phyloP scores from a whole-genome alignment of 495 filamentous ascomycete species.

The Achaetomiella virescens region DNA sequence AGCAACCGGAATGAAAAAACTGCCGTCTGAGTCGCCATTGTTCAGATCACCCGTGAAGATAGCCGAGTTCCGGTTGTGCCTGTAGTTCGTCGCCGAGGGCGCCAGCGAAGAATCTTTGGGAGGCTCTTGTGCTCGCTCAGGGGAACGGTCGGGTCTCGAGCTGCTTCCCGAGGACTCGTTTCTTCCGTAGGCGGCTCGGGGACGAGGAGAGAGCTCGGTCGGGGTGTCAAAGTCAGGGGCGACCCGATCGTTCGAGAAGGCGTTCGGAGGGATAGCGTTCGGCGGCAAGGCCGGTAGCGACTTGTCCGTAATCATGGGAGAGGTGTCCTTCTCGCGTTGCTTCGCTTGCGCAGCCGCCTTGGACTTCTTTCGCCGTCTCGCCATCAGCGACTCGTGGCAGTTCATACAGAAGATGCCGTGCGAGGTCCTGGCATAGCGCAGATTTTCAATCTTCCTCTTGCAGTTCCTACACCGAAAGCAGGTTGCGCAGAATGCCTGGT shows the following conservation, averaged over 20 bases:
- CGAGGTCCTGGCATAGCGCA: conserved; percentile 94
- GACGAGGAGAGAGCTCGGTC: conserved; percentile 64
- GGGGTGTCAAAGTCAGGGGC: conserved; percentile 71
- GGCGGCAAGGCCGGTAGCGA: conserved; percentile 88
- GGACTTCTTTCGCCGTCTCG: conserved; percentile 82
- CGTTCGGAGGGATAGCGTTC: conserved; percentile 54
- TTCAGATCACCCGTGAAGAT: conserved; percentile 58
- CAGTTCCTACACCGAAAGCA: conserved; percentile 98
- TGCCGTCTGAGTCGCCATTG: conserved; percentile 52
- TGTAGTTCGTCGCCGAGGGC: conserved; percentile 69
- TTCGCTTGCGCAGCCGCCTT: conserved; percentile 57
- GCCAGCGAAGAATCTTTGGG: conserved; percentile 53
- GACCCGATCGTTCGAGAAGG: conserved; percentile 59
- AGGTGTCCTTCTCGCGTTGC: conserved; percentile 52
- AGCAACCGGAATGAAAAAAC: conserved; percentile 85
- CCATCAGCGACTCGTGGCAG: conserved; percentile 98
- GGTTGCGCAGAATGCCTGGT: conserved; percentile 96
- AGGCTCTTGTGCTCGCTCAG: conserved; percentile 38
- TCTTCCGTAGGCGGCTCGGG: conserved; percentile 45
- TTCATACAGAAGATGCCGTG: conserved; percentile 99
- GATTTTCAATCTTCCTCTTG: conserved; percentile 96
- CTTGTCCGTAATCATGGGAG: conserved; percentile 77
- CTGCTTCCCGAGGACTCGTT: conserved; percentile 46
- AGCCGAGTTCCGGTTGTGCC: conserved; percentile 67
- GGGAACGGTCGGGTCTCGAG: conserved; percentile 44